phyloP scores from a whole-genome alignment of 495 filamentous ascomycete genomes.

The Lophiotrema nucula region DNA sequence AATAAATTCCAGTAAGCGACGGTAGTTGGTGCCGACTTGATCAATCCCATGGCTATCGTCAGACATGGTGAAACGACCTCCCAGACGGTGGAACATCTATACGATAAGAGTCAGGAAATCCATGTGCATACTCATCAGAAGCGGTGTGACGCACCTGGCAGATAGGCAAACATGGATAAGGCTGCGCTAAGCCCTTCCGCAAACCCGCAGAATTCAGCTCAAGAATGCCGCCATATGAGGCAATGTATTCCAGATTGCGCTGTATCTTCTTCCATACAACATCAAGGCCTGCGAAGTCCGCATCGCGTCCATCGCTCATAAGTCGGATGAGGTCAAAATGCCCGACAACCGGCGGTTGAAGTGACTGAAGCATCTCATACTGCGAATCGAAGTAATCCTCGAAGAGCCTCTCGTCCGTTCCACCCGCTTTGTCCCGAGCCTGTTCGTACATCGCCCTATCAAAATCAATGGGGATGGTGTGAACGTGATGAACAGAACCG shows the following conservation, averaged over 20 bases:
- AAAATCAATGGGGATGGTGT: conserved; percentile 85
- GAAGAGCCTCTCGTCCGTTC: conserved; percentile 69
- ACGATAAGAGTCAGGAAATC: conserved; percentile 18
- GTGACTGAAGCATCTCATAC: conserved; percentile 69
- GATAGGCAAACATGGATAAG: conserved; percentile 80
- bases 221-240: conserved; percentile 72
- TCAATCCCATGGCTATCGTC: conserved; percentile 87
- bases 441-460: conserved; percentile 64
- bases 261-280: conserved; percentile 70
- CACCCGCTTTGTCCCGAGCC: conserved; percentile 57
- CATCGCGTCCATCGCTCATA: conserved; percentile 64
- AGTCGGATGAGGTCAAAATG: conserved; percentile 92
- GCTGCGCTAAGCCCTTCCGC: conserved; percentile 85
- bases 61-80: conserved; percentile 81
- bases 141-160: conserved; percentile 60
- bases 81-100: conserved; percentile 59
- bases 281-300: conserved; percentile 51
- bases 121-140: not conserved
- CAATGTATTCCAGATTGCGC: conserved; percentile 71
- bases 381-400: conserved; percentile 85
- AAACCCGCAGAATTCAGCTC: conserved; percentile 86
- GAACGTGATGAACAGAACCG: conserved; percentile 86
- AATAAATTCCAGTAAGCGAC: conserved; percentile 58
- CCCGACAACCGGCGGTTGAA: conserved; percentile 78
- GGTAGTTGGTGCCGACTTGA: conserved; percentile 73